phyloP scores from a whole-genome alignment of 116 monocot species.

The Posidonia oceanica region DNA sequence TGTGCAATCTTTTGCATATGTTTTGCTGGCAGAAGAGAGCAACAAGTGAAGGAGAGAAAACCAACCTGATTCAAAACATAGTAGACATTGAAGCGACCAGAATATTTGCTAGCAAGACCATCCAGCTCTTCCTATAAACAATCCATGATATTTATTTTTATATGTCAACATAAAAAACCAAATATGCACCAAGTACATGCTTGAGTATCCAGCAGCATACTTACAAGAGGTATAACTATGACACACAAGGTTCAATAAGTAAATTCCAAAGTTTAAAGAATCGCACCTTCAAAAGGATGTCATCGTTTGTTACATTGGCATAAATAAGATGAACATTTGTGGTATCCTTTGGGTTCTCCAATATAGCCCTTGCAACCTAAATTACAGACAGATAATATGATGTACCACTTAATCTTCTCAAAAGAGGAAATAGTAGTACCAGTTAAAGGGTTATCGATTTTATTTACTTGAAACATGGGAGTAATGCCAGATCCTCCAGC shows the following conservation, averaged over 20 bases:
- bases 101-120: slow-evolving; percentile 43
- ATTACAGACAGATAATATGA: background rate
- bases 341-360: slow-evolving; percentile 81
- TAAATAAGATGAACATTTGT: slow-evolving; percentile 89
- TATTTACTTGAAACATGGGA: slow-evolving; percentile 91
- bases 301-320: slow-evolving; percentile 89
- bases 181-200: background rate
- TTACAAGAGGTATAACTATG: too few species aligned
- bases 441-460: background rate
- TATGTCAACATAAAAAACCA: background rate
- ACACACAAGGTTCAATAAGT: too few species aligned
- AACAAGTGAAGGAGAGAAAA: background rate
- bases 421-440: background rate
- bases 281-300: slow-evolving; percentile 92
- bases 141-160: background rate
- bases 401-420: too few species aligned
- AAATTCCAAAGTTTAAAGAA: background rate
- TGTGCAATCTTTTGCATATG: background rate
- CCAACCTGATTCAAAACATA: slow-evolving; percentile 94
- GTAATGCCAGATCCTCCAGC: slow-evolving; percentile 99
- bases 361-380: slow-evolving; percentile 86
- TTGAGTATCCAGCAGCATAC: background rate
- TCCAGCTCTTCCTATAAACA: slow-evolving; percentile 75
- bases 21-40: background rate
- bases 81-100: slow-evolving; percentile 65